These are phyloP conservation scores for Inga leiocalycina DNA, from an alignment of 306 rosid genomes.

Conservation along the genomic window DNA sequence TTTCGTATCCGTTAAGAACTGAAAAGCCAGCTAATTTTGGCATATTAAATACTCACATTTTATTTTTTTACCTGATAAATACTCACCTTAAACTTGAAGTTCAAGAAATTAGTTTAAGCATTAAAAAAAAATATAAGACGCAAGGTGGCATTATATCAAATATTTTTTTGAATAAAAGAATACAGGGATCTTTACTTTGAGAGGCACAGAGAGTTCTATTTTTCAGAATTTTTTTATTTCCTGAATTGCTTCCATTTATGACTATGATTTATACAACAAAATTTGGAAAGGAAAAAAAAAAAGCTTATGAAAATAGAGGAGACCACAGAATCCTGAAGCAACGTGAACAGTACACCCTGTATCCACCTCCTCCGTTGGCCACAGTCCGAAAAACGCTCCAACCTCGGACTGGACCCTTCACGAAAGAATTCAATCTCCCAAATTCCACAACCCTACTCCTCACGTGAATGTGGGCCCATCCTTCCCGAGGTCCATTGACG, in stretches of 20 bases:
- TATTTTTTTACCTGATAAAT: too few species aligned
- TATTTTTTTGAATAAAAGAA: neutral
- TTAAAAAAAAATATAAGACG: neutral
- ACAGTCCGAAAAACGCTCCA: neutral
- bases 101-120: neutral
- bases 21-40: neutral
- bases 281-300: too few species aligned
- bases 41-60: neutral
- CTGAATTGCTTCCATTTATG: neutral
- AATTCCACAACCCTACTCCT: neutral
- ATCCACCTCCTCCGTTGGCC: neutral
- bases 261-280: neutral
- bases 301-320: neutral
- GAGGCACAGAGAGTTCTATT: neutral
- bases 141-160: neutral
- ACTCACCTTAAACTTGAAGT: neutral
- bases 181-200: neutral
- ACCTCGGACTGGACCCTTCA: neutral
- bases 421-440: too few species aligned
- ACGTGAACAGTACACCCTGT: neutral
- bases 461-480: slow-evolving; percentile 48
- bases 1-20: neutral
- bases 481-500: slow-evolving; percentile 64
- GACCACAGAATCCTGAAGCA: neutral
- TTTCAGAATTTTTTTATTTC: neutral